A percentile compares a stretch with the other conserved stretches of the same genome.
These are phyloP conservation scores for Mycena leptocephala DNA, from an alignment of 768 basidiomycete species.

Conservation along the genomic window DNA sequence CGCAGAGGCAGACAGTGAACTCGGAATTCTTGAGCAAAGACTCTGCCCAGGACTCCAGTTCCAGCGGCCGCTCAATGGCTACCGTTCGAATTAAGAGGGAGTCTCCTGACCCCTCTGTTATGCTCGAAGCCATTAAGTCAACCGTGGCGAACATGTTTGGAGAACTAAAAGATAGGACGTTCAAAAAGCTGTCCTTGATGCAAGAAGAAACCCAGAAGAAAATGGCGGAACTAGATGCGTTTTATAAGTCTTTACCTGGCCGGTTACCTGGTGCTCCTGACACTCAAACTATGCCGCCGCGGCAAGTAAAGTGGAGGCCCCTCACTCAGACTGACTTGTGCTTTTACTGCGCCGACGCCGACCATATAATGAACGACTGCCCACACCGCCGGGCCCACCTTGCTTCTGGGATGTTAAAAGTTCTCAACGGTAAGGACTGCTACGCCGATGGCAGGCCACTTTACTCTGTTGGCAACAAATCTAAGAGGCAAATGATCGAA, in stretches of 20 bases:
- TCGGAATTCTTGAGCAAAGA: no score
- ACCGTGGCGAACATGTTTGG: conserved; percentile 6
- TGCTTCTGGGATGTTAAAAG: no score
- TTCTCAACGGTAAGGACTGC: no score
- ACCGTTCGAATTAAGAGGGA: neutral
- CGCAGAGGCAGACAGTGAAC: no score
- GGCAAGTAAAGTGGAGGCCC: neutral
- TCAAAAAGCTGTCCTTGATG: neutral
- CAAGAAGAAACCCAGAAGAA: neutral
- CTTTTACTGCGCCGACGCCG: neutral
- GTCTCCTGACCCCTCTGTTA: neutral
- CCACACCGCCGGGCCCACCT: no score
- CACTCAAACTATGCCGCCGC: neutral
- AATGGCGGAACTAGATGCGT: neutral
- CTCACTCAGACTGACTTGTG: neutral
- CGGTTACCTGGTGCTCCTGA: neutral
- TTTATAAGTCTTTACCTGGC: conserved; percentile 8
- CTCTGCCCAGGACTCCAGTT: no score
- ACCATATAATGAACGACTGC: neutral
- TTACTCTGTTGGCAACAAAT: no score
- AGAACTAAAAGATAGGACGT: neutral
- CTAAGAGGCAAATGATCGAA: no score
- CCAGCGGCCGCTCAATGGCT: no score
- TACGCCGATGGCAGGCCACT: no score
- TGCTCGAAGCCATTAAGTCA: conserved; percentile 4